Evolutionary conservation across 495 filamentous ascomycete genomes (phyloP).

Genomic region (Aspergillus nidulans): DNA sequence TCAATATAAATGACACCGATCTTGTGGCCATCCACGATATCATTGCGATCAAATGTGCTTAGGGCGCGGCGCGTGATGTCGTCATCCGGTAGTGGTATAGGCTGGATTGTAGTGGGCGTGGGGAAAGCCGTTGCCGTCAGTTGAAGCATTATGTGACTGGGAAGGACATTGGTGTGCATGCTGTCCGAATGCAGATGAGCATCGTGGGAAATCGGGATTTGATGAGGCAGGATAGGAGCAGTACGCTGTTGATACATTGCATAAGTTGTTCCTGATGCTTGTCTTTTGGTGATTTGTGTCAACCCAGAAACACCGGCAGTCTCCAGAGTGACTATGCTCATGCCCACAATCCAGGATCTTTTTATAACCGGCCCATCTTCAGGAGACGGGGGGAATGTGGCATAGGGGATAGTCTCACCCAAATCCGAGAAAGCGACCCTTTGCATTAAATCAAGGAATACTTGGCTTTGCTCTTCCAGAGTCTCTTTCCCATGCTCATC

Average conservation of each 20-base stretch:
- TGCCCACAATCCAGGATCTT: constrained; percentile 81
- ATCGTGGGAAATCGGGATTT: constrained; percentile 50
- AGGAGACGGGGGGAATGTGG: constrained; percentile 56
- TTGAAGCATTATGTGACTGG: constrained; percentile 81
- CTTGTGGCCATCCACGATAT: constrained; percentile 92
- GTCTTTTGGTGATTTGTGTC: constrained; percentile 75
- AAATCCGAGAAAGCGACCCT: constrained; percentile 81
- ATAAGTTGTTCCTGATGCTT: constrained; percentile 80
- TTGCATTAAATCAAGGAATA: constrained; percentile 96
- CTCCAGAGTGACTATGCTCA: constrained; percentile 82
- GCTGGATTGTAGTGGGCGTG: constrained; percentile 61
- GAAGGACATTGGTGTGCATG: constrained; percentile 51
- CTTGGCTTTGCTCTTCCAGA: constrained; percentile 87
- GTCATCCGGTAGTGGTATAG: constrained; percentile 78
- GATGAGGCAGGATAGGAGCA: constrained; percentile 61
- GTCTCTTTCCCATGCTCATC: constrained; percentile 68
- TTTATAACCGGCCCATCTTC: constrained; percentile 63
- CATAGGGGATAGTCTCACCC: constrained; percentile 49
- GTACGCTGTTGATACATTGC: constrained; percentile 70
- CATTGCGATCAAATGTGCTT: constrained; percentile 74
- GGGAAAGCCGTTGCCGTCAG: constrained; percentile 60
- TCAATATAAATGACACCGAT: constrained; percentile 91
- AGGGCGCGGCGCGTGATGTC: constrained; percentile 74
- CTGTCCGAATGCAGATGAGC: constrained; percentile 35
- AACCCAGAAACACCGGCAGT: constrained; percentile 69